Conservation (phyloP, 2,329 filamentous ascomycete species). For the Helotiales sp. region DNA sequence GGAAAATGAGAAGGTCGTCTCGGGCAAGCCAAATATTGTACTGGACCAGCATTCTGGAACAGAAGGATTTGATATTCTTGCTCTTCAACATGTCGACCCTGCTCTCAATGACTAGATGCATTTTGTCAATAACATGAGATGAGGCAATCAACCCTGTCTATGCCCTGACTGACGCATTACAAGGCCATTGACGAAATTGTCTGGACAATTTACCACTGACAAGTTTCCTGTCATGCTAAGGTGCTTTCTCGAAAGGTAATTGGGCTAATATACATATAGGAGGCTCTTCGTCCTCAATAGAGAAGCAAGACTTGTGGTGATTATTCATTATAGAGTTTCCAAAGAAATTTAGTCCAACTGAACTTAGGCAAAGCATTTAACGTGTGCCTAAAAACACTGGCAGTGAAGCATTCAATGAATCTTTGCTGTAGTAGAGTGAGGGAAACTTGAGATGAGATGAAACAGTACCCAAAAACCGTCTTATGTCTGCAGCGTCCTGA, state of each 20-base stretch:
- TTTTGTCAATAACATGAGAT: constrained; percentile 63
- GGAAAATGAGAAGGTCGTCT: constrained; percentile 13
- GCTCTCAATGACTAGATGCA: constrained; percentile 67
- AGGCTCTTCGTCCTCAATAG: constrained; percentile 58
- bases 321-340: no score
- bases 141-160: background rate
- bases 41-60: constrained; percentile 11
- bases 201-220: constrained; percentile 52
- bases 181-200: constrained; percentile 53
- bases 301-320: no score
- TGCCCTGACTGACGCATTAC: constrained; percentile 2
- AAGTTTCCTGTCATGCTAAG: constrained; percentile 35
- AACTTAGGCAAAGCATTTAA: no score
- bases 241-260: background rate
- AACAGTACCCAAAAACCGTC: background rate
- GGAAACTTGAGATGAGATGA: background rate
- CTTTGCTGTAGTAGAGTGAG: background rate
- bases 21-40: constrained; percentile 8
- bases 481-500: background rate
- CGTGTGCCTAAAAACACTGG: no score
- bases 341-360: no score
- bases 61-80: constrained; percentile 49
- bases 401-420: no score
- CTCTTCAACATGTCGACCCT: constrained; percentile 58
- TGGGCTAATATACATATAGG: background rate